A percentile compares a stretch with the other conserved stretches of the same genome.
These are phyloP conservation scores for Fusarium sp. DNA, from an alignment of 2,329 filamentous ascomycete species.

Conservation along the genomic window DNA sequence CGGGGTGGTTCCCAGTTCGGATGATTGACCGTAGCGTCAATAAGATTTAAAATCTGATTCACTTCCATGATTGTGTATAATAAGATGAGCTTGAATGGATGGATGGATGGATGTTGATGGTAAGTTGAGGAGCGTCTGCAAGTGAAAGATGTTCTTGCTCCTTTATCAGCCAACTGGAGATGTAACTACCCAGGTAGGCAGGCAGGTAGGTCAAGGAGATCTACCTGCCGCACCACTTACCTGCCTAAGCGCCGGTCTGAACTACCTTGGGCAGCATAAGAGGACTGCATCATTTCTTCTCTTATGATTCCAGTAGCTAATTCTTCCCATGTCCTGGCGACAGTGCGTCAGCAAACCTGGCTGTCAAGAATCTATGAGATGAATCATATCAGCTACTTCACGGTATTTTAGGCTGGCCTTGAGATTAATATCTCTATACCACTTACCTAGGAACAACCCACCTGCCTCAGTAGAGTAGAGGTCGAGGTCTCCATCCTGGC, in stretches of 20 bases:
- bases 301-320: too few relatives aligned
- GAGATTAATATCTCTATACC: neutral
- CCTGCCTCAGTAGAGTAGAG: neutral
- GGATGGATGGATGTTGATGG: neutral
- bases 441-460: neutral
- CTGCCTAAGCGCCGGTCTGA: neutral
- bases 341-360: neutral
- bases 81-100: neutral
- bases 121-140: neutral
- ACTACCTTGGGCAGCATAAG: neutral
- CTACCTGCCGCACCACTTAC: neutral
- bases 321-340: neutral
- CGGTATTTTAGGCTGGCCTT: neutral
- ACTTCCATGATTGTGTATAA: neutral
- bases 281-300: neutral
- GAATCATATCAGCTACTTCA: neutral
- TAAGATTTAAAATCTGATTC: neutral
- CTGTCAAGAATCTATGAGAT: neutral
- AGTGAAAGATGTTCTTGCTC: neutral
- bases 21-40: accelerated
- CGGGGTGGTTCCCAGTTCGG: too few relatives aligned
- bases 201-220: neutral
- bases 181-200: neutral
- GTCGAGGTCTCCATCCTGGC: neutral
- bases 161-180: neutral